A percentile compares a stretch with the other conserved stretches of the same genome.
phyloP scores from a whole-genome alignment of 1,139 yeast species.

The Geotrichum reessii region DNA sequence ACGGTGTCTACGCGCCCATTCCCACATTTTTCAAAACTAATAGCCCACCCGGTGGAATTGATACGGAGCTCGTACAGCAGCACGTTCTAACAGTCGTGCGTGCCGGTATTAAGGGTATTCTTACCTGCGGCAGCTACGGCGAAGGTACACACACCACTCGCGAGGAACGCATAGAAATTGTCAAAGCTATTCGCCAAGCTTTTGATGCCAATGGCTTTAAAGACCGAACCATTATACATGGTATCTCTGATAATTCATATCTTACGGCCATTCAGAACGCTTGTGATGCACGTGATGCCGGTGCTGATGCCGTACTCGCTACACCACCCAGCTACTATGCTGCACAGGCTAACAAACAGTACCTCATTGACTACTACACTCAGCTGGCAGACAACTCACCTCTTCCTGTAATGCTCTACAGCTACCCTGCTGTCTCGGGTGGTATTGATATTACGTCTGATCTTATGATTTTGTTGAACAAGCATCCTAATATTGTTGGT shows the following conservation, averaged over 20 bases:
- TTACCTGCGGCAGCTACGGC: conserved; percentile 30
- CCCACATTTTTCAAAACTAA: conserved; percentile 8
- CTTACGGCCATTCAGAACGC: conserved; percentile 38
- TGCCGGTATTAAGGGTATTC: conserved; percentile 9
- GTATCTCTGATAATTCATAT: conserved; percentile 39
- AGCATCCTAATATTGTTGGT: conserved; percentile 44
- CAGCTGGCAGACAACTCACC: conserved; percentile 42
- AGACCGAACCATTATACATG: conserved; percentile 40
- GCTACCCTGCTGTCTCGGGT: conserved; percentile 42
- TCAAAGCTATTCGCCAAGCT: conserved; percentile 35
- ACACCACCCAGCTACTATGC: conserved; percentile 44
- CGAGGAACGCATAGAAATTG: conserved; percentile 37
- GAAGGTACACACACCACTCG: conserved; percentile 43
- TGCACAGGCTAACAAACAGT: conserved; percentile 34
- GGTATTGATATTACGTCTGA: conserved; percentile 59
- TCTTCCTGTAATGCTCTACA: conserved; percentile 43
- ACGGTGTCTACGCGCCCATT: conserved; percentile 9
- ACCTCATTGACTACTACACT: conserved; percentile 38
- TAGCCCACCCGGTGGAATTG: conserved; percentile 6
- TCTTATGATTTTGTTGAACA: conserved; percentile 58
- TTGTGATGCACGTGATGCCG: conserved; percentile 35
- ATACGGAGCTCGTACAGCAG: not conserved
- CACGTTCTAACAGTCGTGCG: conserved; percentile 7
- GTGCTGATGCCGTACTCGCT: conserved; percentile 41
- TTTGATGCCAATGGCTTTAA: conserved; percentile 31